A percentile compares a stretch with the other conserved stretches of the same genome.
Evolutionary conservation across 768 basidiomycete genomes (phyloP).

Genomic region (Agaricus blazei): DNA sequence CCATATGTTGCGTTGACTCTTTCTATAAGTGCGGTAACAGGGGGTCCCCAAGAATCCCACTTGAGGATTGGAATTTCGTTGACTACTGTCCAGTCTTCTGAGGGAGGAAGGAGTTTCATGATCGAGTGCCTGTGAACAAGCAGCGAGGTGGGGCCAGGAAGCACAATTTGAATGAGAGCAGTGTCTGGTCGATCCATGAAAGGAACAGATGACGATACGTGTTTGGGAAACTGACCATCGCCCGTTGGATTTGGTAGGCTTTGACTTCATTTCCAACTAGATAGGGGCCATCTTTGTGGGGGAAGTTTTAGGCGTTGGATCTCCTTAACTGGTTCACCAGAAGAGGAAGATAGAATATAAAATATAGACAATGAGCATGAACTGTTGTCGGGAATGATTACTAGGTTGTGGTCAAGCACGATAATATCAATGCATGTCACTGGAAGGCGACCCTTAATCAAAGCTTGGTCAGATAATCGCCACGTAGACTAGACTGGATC

Average conservation of each 20-base stretch:
- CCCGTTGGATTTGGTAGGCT: background rate
- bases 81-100: background rate
- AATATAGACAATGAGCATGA: background rate
- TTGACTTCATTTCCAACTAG: background rate
- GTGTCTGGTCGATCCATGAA: background rate
- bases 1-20: background rate
- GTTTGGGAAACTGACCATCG: background rate
- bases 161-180: background rate
- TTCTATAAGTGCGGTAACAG: background rate
- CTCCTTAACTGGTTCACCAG: background rate
- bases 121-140: background rate
- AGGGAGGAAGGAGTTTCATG: background rate
- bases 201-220: background rate
- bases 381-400: background rate
- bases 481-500: background rate
- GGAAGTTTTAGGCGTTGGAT: background rate
- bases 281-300: background rate
- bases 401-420: background rate
- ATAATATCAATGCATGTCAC: background rate
- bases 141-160: background rate
- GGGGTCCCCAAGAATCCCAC: background rate
- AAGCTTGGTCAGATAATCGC: background rate
- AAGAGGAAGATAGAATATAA: background rate
- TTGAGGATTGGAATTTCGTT: background rate
- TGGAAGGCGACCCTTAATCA: background rate